Base-by-base conservation (phyloP, 1,139 yeast species). In the Blastobotrys ciferrii region DNA sequence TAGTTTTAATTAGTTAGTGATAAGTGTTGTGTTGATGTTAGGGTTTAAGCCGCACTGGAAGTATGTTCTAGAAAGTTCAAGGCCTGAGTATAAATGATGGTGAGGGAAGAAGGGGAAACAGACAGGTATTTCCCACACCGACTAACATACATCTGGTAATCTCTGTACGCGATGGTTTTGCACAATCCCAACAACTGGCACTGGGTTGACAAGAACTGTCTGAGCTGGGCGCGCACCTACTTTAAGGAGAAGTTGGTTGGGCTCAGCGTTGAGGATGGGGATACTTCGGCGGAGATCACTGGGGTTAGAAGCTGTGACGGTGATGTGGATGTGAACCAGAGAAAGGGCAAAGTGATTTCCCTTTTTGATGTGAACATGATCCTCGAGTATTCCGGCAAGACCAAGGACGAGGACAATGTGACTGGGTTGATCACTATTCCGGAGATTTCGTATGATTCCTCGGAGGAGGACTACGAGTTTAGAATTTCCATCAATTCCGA, bases 201-300 rank as follows among this genome's bases (percentile, higher is more conserved):
- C 75, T 92, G 98, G 98, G 98, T 92, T 55, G 97, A 92, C 71
- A 92, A 92, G 69, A 92, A 92, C 75, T 92, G 98, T 71, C 77
- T 91, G 53, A 82, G 80, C 55, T 92, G 98, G 98, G 77, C 96
- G 12, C 80, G 81, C 54, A 76, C 78, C 42, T 92, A 91, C 67
- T 87, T 92, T 66, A 68, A 72, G 42, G 77, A 78, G 43, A 76
- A 80, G 46, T 70, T 89, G 38, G 71, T 73, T 9, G 83, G 83
- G 1, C 78, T 74, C n/a, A 52, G 64, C 7, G 70, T 71, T 12
- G 57, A 58, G 23, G 69, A 66, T 15, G 71, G 61, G 12, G 69
- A 63, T 5, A 65, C 70, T 32, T 58, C 65, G 2, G 82, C 75
- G 11, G 64, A 66, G 39, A 74, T 91, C 43, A 66, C 74, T 28